Evolutionary conservation across 805 yeast genomes (phyloP), one percentile per base, ranked within the genome.

Genomic region (Isabelozyma rhagii): DNA sequence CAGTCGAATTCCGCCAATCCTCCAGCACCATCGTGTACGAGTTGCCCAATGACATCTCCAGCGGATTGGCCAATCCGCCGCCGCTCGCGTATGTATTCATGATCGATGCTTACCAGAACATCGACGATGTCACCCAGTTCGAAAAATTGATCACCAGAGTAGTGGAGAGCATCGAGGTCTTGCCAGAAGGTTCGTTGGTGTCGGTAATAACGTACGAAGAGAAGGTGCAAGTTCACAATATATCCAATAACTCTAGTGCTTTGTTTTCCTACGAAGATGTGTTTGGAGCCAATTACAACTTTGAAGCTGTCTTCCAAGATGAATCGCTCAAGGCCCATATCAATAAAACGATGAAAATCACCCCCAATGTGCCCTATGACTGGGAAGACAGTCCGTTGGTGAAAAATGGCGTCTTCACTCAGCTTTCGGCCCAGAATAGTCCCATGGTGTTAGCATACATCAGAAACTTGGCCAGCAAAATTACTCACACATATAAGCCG

Each of bases 101-200:
- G 7, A 49, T 72, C 15, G 76, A 72, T 51, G 14, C 48, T 6
- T 71, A 68, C 55, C 65, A 64, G 47, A 64, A 68, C 49, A 43
- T 54, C 1, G 71, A 66, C 36, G 59, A 62, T 31, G 34, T 50
- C 55, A 51, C 8, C 46, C 47, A 3, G 14, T 57, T 67, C 52
- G 41, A 41, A 13, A 34, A 34, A 5, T 49, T 63, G 42, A 46
- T 54, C 41, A 21, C 48, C 13, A 29, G 53, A 3, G 29, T 69
- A 27, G 21, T 51, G 39, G 43, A 41, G 14, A 44, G 57, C 8
- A 44, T 68, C 40, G 48, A 51, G 4, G 39, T 18, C 2, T 42
- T 66, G 8, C 62, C 63, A 4, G 44, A 47, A 3, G 61, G 58
- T 7, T 41, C 56, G 4, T 39, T 52, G 25, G 51, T 72, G 1